phyloP scores from a whole-genome alignment of 495 filamentous ascomycete genomes.

The Hypoxylon rickii region DNA sequence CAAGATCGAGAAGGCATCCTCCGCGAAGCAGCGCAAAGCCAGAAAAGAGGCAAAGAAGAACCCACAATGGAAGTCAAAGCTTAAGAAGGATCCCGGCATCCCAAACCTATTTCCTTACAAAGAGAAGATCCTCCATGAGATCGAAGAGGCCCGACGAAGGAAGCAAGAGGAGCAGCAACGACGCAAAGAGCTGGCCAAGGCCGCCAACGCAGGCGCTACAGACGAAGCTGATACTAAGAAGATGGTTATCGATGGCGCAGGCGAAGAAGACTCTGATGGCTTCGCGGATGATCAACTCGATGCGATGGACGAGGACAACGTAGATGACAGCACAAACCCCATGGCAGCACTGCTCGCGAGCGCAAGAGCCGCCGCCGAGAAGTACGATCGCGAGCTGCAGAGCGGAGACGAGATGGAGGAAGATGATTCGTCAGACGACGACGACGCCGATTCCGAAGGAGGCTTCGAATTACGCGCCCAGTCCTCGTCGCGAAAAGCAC shows the following conservation, averaged over 20 bases:
- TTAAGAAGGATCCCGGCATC: conserved; percentile 97
- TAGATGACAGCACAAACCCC: conserved; percentile 67
- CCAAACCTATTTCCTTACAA: conserved; percentile 98
- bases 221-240: conserved; percentile 49
- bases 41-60: conserved; percentile 92
- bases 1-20: conserved; percentile 94
- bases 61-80: conserved; percentile 87
- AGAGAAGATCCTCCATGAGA: conserved; percentile 89
- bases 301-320: conserved; percentile 57
- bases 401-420: conserved; percentile 63
- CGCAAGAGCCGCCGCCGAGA: conserved; percentile 78
- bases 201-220: conserved; percentile 52
- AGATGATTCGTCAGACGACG: conserved; percentile 63
- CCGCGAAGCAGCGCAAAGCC: conserved; percentile 86
- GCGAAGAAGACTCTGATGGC: conserved; percentile 53
- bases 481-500: conserved; percentile 73
- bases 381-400: conserved; percentile 72
- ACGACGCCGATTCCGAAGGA: conserved; percentile 58
- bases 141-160: conserved; percentile 80
- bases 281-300: conserved; percentile 48
- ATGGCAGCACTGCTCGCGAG: conserved; percentile 95
- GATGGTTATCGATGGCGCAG: conserved; percentile 48
- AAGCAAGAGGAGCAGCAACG: conserved; percentile 79
- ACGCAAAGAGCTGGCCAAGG: conserved; percentile 72
- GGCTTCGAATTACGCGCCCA: conserved; percentile 39